Evolutionary conservation across 176 grass and related monocot species (phyloP).

Genomic region (Otatea glauca): DNA sequence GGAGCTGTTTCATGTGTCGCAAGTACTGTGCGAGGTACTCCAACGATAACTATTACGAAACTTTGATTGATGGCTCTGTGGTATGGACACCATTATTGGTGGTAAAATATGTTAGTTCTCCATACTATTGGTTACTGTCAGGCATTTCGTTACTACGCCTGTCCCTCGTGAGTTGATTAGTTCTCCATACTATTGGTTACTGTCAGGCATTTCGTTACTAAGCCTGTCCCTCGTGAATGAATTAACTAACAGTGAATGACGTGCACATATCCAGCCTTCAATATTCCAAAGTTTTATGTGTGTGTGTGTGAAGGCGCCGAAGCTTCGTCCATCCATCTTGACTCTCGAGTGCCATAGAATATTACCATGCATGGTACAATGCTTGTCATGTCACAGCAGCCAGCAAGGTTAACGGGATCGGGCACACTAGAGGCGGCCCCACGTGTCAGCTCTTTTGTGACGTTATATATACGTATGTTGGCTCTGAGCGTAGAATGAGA

Average conservation of each 20-base stretch:
- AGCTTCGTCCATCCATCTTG: background rate
- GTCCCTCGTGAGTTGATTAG: background rate
- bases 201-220: constrained; percentile 39
- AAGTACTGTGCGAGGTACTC: background rate
- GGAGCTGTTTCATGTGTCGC: background rate
- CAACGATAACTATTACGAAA: background rate
- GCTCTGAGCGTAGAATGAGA: background rate
- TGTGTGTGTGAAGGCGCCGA: background rate
- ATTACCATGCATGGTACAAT: constrained; percentile 1
- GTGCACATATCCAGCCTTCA: background rate
- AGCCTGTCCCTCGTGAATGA: background rate
- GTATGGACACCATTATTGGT: constrained; percentile 23
- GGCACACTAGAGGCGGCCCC: background rate
- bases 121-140: background rate
- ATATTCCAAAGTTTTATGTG: background rate
- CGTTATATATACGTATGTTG: background rate
- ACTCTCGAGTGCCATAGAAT: background rate
- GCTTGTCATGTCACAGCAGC: background rate
- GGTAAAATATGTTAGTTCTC: background rate
- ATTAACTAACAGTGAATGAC: background rate
- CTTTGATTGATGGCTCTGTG: background rate
- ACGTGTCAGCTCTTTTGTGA: constrained; percentile 24
- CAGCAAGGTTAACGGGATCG: constrained; percentile 34
- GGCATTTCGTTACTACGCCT: constrained; percentile 11
- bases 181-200: background rate